phyloP scores from a whole-genome alignment of 208 protist species.

The Lotmaria passim region DNA sequence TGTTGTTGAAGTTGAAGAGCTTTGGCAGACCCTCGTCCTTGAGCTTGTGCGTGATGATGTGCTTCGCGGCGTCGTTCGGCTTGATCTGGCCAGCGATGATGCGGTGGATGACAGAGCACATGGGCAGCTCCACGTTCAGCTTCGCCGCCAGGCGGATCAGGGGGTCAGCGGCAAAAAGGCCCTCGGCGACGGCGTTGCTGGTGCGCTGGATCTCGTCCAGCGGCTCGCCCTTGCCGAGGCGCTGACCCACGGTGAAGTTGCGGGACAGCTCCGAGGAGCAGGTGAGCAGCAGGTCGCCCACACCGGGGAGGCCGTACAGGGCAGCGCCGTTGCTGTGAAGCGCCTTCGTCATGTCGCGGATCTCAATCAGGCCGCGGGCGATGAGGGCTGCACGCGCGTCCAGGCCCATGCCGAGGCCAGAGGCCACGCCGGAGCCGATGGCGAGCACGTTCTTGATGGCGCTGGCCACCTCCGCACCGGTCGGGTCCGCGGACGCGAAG shows the following conservation, averaged over 20 bases:
- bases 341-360: conserved; percentile 75
- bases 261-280: conserved; percentile 86
- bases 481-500: conserved; percentile 80
- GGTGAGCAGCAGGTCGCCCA: conserved; percentile 89
- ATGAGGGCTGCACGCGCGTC: conserved; percentile 87
- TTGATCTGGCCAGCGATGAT: conserved; percentile 63
- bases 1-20: conserved; percentile 16
- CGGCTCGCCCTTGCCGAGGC: conserved; percentile 67
- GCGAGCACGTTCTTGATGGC: conserved; percentile 91
- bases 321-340: conserved; percentile 77
- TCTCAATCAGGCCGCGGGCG: conserved; percentile 79
- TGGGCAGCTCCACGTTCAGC: conserved; percentile 55
- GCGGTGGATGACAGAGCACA: conserved; percentile 66
- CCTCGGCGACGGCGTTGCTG: conserved; percentile 78
- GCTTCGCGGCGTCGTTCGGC: conserved; percentile 26
- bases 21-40: conserved; percentile 60
- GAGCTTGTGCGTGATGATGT: conserved; percentile 34
- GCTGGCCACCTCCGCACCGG: conserved; percentile 89
- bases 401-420: conserved; percentile 68
- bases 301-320: conserved; percentile 86
- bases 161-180: conserved; percentile 72
- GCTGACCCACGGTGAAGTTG: conserved; percentile 86
- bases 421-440: conserved; percentile 75
- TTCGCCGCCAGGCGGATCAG: conserved; percentile 62
- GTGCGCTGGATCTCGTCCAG: conserved; percentile 64